Evolutionary conservation across 1,139 yeast genomes (phyloP).

Genomic region (Diutina ranongensis): DNA sequence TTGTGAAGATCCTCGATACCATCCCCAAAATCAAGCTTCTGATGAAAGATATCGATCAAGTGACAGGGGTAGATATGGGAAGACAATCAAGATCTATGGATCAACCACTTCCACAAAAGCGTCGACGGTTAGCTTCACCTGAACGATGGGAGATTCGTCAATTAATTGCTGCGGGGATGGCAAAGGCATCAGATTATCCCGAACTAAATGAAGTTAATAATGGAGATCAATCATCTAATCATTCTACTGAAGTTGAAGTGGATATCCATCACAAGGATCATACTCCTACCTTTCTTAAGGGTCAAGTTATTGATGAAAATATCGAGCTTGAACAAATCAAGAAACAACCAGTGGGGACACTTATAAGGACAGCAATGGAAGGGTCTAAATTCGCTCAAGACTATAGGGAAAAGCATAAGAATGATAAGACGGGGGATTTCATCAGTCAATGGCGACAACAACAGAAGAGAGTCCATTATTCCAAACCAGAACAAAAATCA

Average conservation of each 20-base stretch:
- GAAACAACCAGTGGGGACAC: slow-evolving; percentile 68
- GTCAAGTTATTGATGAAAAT: slow-evolving; percentile 17
- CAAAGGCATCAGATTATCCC: slow-evolving; percentile 59
- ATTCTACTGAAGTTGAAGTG: slow-evolving; percentile 13
- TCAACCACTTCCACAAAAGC: not conserved
- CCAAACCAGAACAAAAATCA: slow-evolving; percentile 34
- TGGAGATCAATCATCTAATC: not conserved
- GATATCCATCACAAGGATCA: slow-evolving; percentile 64
- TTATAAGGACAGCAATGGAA: slow-evolving; percentile 62
- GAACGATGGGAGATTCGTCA: slow-evolving; percentile 89
- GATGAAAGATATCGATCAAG: slow-evolving; percentile 70
- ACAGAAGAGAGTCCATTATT: slow-evolving; percentile 33
- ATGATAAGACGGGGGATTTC: slow-evolving; percentile 13
- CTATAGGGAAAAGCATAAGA: slow-evolving; percentile 33
- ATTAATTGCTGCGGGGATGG: slow-evolving; percentile 69
- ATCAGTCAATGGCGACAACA: slow-evolving; percentile 41
- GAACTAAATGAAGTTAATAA: slow-evolving; percentile 32
- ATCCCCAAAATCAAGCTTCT: slow-evolving; percentile 47
- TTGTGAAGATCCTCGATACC: slow-evolving; percentile 43
- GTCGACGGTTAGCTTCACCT: slow-evolving; percentile 54
- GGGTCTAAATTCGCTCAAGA: slow-evolving; percentile 66
- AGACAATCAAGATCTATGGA: slow-evolving; percentile 9
- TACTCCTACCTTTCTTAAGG: slow-evolving; percentile 64
- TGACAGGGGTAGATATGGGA: slow-evolving; percentile 38
- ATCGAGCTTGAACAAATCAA: slow-evolving; percentile 41